phyloP scores from a whole-genome alignment of 768 basidiomycete genomes.

The Phylloporus sp. region DNA sequence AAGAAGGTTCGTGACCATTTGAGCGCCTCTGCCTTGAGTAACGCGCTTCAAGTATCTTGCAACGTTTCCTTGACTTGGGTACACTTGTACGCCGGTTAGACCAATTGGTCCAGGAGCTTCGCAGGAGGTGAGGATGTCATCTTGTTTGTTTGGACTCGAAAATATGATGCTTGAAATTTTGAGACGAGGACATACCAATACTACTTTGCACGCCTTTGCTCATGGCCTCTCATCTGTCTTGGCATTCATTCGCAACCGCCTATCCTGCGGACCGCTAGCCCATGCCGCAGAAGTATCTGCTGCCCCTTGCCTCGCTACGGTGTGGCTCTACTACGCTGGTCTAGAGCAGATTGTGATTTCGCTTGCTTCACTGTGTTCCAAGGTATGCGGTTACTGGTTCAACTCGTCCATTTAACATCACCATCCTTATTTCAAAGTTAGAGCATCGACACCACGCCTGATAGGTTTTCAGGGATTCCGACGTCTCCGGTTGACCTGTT shows the following conservation, averaged over 20 bases:
- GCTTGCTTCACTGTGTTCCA: constrained; percentile 53
- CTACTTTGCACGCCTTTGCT: constrained; percentile 62
- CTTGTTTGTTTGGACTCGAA: not conserved
- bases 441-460: constrained; percentile 32
- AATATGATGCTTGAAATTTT: constrained; percentile 5
- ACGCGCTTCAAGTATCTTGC: constrained; percentile 43
- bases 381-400: constrained; percentile 40
- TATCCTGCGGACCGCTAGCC: constrained; percentile 41
- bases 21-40: not conserved
- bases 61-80: constrained; percentile 66
- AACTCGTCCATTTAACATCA: not conserved
- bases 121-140: constrained; percentile 40
- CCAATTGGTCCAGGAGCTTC: constrained; percentile 42
- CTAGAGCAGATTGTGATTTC: constrained; percentile 49
- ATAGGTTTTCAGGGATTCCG: constrained; percentile 42
- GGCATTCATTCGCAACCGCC: constrained; percentile 43
- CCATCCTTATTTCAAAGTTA: constrained; percentile 13
- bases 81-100: constrained; percentile 67
- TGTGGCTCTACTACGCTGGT: constrained; percentile 49
- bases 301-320: constrained; percentile 33
- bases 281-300: constrained; percentile 15
- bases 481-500: constrained; percentile 49
- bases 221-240: constrained; percentile 60
- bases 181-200: constrained; percentile 45
- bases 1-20: constrained; percentile 43